Evolutionary conservation across 2,329 filamentous ascomycete genomes (phyloP).

Genomic region (Camillea tinctor): DNA sequence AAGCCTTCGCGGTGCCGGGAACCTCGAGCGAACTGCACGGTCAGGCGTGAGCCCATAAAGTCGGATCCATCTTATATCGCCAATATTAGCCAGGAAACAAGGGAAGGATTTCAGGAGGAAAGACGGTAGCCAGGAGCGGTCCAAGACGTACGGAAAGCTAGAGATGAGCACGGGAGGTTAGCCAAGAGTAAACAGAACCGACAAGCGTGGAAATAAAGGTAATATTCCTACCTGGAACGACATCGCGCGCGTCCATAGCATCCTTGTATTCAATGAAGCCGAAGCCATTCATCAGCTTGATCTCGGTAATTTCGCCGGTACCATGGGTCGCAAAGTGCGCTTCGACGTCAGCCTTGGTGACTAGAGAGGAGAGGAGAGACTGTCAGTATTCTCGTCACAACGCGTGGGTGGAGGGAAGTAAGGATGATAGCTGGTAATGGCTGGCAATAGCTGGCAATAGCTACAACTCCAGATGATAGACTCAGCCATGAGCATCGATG

Average conservation of each 20-base stretch:
- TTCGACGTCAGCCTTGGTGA: constrained; percentile 94
- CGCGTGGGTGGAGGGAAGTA: background rate
- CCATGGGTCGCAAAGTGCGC: constrained; percentile 94
- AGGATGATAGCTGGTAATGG: constrained; percentile 11
- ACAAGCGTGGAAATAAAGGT: constrained; percentile 6
- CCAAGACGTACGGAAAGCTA: constrained; percentile 61
- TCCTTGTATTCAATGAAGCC: constrained; percentile 99
- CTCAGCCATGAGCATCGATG: background rate
- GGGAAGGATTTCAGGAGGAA: constrained; percentile 28
- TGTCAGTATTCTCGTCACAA: constrained; percentile 9
- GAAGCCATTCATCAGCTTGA: constrained; percentile 99
- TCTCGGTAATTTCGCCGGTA: constrained; percentile 95
- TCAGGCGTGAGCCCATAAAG: constrained; percentile 96
- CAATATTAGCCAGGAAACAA: constrained; percentile 38
- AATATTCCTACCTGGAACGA: constrained; percentile 80
- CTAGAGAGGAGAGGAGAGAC: constrained; percentile 14
- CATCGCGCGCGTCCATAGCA: constrained; percentile 95
- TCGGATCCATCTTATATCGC: constrained; percentile 79
- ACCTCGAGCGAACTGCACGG: constrained; percentile 96
- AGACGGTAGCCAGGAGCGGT: constrained; percentile 34
- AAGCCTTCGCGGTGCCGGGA: constrained; percentile 57
- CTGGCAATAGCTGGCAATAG: too few species aligned
- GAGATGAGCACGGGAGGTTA: constrained; percentile 27
- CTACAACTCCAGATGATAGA: background rate
- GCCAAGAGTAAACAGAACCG: constrained; percentile 7